phyloP scores from a whole-genome alignment of 768 basidiomycete species.

The Podaxis sp. region DNA sequence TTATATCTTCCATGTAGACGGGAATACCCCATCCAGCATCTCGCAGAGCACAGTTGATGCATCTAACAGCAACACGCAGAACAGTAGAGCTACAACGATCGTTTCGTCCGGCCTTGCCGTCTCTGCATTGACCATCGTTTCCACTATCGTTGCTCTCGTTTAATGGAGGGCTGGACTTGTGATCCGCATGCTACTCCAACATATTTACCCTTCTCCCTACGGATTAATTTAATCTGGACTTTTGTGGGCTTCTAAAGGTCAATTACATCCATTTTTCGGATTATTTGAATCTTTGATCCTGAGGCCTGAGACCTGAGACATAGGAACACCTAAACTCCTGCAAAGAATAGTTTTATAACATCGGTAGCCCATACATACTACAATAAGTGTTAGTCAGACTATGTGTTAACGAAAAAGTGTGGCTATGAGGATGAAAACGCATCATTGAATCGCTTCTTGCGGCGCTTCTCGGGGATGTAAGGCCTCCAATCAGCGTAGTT shows the following conservation, averaged over 20 bases:
- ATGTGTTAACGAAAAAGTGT: too few relatives aligned
- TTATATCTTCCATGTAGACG: conserved; percentile 28
- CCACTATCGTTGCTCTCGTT: conserved; percentile 7
- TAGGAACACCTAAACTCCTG: too few relatives aligned
- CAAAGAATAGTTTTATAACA: too few relatives aligned
- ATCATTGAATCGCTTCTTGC: background rate
- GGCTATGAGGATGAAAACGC: background rate
- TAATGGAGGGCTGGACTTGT: background rate
- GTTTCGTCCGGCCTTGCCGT: conserved; percentile 8
- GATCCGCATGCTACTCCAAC: background rate
- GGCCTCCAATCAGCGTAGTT: conserved; percentile 12
- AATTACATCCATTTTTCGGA: background rate
- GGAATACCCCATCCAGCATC: conserved; percentile 34
- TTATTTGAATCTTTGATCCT: background rate
- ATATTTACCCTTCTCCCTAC: background rate
- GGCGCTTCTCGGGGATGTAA: background rate
- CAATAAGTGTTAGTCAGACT: too few relatives aligned
- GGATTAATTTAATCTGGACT: background rate
- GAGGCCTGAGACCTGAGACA: background rate
- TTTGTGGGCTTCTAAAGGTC: background rate
- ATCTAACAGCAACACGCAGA: background rate
- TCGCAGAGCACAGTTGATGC: conserved; percentile 26
- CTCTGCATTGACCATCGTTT: conserved; percentile 11
- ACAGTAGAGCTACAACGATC: background rate
- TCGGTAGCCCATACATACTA: too few relatives aligned